Evolutionary conservation across 768 basidiomycete genomes (phyloP).

Genomic region (Suillus weaverae): DNA sequence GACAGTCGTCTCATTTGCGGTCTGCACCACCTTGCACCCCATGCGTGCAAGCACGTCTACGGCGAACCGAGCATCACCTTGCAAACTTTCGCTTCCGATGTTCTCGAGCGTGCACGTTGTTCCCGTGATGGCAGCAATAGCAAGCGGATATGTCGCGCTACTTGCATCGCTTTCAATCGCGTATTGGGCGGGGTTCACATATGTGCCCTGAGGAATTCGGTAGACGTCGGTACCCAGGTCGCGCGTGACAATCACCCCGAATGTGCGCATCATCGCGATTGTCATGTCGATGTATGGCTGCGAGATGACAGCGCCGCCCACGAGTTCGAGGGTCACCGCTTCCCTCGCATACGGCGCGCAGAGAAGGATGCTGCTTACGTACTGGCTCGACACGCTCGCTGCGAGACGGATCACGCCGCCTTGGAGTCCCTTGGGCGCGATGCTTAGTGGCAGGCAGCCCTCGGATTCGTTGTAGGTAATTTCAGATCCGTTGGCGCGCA

Average conservation of each 20-base stretch:
- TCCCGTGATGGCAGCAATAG: slow-evolving; percentile 97
- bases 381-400: slow-evolving; percentile 96
- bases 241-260: slow-evolving; percentile 78
- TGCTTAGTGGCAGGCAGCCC: slow-evolving; percentile 88
- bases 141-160: slow-evolving; percentile 94
- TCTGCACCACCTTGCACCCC: slow-evolving; percentile 92
- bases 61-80: slow-evolving; percentile 97
- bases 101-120: slow-evolving; percentile 91
- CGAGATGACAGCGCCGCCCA: slow-evolving; percentile 93
- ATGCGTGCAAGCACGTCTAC: slow-evolving; percentile 90
- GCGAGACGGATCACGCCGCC: slow-evolving; percentile 85
- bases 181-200: slow-evolving; percentile 78
- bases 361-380: slow-evolving; percentile 94
- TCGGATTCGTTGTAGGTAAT: slow-evolving; percentile 77
- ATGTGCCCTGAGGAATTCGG: slow-evolving; percentile 78
- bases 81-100: slow-evolving; percentile 87
- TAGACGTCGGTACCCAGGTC: slow-evolving; percentile 75
- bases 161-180: slow-evolving; percentile 95
- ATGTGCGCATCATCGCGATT: slow-evolving; percentile 94
- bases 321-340: slow-evolving; percentile 85
- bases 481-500: slow-evolving; percentile 73
- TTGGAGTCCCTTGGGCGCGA: slow-evolving; percentile 77
- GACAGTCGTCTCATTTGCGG: slow-evolving; percentile 86
- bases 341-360: slow-evolving; percentile 91
- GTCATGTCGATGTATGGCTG: slow-evolving; percentile 99